Base-by-base conservation (phyloP, 2,329 filamentous ascomycete genomes). In the Hypoxylon sp. region DNA sequence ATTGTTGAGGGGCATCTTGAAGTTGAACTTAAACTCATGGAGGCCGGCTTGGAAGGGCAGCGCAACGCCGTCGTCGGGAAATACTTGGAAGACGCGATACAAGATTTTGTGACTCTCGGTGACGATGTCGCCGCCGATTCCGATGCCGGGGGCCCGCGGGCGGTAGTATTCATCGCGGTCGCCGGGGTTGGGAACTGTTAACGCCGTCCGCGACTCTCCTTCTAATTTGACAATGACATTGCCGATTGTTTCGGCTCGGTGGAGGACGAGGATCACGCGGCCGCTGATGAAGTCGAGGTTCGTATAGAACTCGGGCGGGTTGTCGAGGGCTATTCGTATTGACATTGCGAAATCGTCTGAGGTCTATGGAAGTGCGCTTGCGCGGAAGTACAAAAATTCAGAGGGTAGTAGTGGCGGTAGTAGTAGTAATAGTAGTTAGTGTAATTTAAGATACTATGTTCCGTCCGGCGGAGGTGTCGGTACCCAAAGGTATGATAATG, bases 191-290 rank as follows among this genome's bases (percentile, higher is more conserved):
- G 87, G 80, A 68, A 87, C 77, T 79, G 82, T 78, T 14, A 93
- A 80, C 46, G 90, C 85, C 4, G 92, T 94, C 68, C 86, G 86
- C 51, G 89, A 89, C 80, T 96, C 92, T 72, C 93, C 93, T 77
- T 96, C 93, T 32, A 96, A 87, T 82, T 96, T 96, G 75, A 95
- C 92, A 38, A 93, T 84, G 69, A 96, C 90, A 57, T 89, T 91
- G 52, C 88, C 88, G 53, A 95, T 85, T 61, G 87, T 84, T 78
- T 95, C 92, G 59, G 91, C 81, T 70, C 90, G 91, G 56, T 86
- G 89, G 69, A 90, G 80, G 19, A 75, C 78, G 30, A 91, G 79
- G 53, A 89, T 75, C 28, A 90, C 80, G 65, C 85, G 84, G 59
- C 93, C 93, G 30, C 83, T 85, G 65, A 96, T 86, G 67, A 87